Base-by-base conservation (phyloP, 495 filamentous ascomycete genomes). In the Amphirosellinia nigrospora region DNA sequence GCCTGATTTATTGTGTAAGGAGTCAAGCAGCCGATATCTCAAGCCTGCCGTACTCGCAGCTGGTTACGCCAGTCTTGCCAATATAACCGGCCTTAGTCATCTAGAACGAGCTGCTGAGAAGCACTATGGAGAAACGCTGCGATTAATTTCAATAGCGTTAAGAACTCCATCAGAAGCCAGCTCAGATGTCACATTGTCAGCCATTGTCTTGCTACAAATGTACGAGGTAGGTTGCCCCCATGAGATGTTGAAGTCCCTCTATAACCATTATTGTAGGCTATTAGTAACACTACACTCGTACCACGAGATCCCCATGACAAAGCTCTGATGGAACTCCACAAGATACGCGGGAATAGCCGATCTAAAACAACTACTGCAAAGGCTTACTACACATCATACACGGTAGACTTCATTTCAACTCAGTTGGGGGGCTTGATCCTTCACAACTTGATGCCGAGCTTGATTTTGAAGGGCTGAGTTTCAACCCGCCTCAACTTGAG, bases 31-130 rank as follows among this genome's bases (percentile, higher is more conserved):
- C 5, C 36, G n/a, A 38, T 41, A 61, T 16, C 58, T 61, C 7
- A 6, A 46, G 8, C 46, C 59, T 13, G 59, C 21, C 26, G 59
- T 62, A 32, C 59, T 62, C 32, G 59, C 59, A 32, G 59, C 59
- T 45, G 59, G 59, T 28, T 62, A 26, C 32, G 59, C 59, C 10
- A 62, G 59, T 62, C 59, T 62, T 23, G 59, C 39, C 26, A 62
- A 62, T 28, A 32, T 62, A 45, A 62, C 59, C 23, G 23, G 59
- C 9, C 39, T 62, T 26, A 3, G 15, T 2, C 41, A 62, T 9
- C 26, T 62, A 7, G 23, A 62, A 45, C 36, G 36, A 46, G n/a
- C 26, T n/a, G 59, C 59, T 1, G 23, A 46, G 23, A 46, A 32
- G 34, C 38, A 62, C 15, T 62, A 62, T 9, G 39, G 59, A 19